phyloP scores from a whole-genome alignment of 768 basidiomycete species.

The Mycena albidolilacea region DNA sequence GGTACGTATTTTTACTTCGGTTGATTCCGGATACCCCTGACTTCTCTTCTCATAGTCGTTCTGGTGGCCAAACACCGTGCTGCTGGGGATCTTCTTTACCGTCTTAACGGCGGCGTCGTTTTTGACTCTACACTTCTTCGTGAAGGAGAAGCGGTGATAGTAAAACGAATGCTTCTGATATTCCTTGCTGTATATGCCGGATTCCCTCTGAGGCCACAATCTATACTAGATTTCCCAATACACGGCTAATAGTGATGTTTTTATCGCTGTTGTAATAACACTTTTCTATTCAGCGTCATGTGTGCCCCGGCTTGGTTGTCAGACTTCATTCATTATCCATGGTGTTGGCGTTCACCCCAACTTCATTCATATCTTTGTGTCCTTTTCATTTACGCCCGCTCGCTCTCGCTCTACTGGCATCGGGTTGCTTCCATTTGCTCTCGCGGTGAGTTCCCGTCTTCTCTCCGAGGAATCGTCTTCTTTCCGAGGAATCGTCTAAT shows the following conservation, averaged over 20 bases:
- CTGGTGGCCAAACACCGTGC: slow-evolving; percentile 97
- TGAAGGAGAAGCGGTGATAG: slow-evolving; percentile 78
- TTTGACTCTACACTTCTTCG: slow-evolving; percentile 87
- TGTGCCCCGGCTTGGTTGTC: no score
- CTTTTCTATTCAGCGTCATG: background rate
- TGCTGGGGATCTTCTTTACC: slow-evolving; percentile 90
- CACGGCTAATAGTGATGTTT: slow-evolving; percentile 24
- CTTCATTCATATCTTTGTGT: background rate
- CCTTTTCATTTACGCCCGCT: no score
- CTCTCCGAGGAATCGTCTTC: background rate
- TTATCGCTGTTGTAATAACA: slow-evolving; percentile 15
- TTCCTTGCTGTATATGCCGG: slow-evolving; percentile 13
- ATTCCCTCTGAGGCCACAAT: slow-evolving; percentile 2
- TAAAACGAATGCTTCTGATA: slow-evolving; percentile 5
- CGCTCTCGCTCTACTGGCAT: no score
- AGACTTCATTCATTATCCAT: background rate
- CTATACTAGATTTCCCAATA: slow-evolving; percentile 5
- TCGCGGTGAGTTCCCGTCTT: no score
- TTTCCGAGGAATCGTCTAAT: background rate
- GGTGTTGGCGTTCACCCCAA: background rate
- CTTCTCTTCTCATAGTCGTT: slow-evolving; percentile 69
- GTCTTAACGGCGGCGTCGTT: slow-evolving; percentile 84
- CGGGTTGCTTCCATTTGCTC: no score
- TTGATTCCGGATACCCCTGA: background rate
- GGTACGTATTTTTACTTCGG: slow-evolving; percentile 55